Conservation (phyloP, 139 green algal species). For the Asterochloris erici region DNA sequence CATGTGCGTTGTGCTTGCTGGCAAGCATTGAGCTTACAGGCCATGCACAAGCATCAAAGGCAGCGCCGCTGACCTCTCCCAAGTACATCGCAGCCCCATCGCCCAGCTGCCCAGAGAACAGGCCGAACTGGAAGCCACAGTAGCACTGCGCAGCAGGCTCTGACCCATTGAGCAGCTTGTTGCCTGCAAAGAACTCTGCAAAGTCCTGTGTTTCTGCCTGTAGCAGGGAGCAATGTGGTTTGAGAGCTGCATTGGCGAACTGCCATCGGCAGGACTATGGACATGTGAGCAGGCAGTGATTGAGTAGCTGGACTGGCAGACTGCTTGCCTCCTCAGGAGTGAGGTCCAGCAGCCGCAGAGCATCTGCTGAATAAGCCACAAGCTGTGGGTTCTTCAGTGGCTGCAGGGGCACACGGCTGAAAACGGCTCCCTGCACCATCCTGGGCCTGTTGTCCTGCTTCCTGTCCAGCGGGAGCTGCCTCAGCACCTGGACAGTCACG, state of each 20-base stretch:
- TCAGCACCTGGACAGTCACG: no score
- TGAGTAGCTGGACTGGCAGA: no score
- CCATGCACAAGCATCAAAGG: conserved; percentile 55
- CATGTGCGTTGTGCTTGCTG: no score
- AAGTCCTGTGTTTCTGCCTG: conserved; percentile 64
- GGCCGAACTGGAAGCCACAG: conserved; percentile 78
- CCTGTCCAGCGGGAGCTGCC: no score
- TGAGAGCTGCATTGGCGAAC: no score
- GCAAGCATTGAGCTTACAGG: no score
- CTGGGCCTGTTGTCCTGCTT: no score
- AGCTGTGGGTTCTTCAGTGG: conserved; percentile 40
- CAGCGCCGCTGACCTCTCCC: conserved; percentile 56
- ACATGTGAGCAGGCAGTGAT: no score
- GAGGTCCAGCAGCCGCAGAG: conserved; percentile 48
- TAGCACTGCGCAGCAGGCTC: conserved; percentile 75
- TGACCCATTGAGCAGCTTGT: conserved; percentile 42
- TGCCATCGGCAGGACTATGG: no score
- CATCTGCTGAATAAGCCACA: conserved; percentile 38
- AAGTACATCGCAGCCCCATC: conserved; percentile 85
- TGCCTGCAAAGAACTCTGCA: conserved; percentile 60
- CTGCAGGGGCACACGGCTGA: no score
- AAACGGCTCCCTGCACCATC: no score
- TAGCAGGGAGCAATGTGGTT: no score
- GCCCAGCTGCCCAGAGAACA: conserved; percentile 66
- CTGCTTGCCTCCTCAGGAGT: conserved; percentile 29